phyloP scores from a whole-genome alignment of 257 asterid species.

The Solanum bulbocastanum region DNA sequence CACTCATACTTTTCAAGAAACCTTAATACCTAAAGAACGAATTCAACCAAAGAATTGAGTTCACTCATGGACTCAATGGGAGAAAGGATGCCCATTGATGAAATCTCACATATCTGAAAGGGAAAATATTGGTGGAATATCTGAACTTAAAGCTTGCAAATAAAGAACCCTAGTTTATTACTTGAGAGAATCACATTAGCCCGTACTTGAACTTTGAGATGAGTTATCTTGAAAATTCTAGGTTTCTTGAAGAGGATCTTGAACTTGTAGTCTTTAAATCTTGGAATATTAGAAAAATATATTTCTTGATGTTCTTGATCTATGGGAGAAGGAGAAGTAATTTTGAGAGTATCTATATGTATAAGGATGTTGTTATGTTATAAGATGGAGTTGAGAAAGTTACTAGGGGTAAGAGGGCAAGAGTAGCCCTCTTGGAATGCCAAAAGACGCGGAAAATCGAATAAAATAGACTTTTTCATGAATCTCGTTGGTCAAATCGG shows the following conservation, averaged over 20 bases:
- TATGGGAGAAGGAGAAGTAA: background rate
- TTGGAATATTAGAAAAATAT: background rate
- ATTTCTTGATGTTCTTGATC: background rate
- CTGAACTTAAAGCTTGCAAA: background rate
- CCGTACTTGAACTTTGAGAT: background rate
- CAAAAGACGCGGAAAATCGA: background rate
- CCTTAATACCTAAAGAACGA: background rate
- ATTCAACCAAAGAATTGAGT: too few relatives aligned
- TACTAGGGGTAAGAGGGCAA: background rate
- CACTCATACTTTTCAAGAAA: background rate
- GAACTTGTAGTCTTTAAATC: background rate
- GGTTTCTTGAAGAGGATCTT: background rate
- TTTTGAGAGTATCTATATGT: background rate
- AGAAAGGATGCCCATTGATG: background rate
- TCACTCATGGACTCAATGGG: background rate
- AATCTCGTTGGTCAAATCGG: background rate
- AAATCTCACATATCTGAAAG: background rate
- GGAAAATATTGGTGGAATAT: background rate
- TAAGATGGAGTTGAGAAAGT: background rate
- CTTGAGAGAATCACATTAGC: background rate
- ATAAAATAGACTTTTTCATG: background rate
- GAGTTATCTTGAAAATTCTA: background rate
- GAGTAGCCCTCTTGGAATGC: background rate
- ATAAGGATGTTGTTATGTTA: background rate
- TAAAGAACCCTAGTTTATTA: background rate